Evolutionary conservation across 345 rosid genomes (phyloP), one percentile per base, ranked within the genome.

Genomic region (Citrus sp.): DNA sequence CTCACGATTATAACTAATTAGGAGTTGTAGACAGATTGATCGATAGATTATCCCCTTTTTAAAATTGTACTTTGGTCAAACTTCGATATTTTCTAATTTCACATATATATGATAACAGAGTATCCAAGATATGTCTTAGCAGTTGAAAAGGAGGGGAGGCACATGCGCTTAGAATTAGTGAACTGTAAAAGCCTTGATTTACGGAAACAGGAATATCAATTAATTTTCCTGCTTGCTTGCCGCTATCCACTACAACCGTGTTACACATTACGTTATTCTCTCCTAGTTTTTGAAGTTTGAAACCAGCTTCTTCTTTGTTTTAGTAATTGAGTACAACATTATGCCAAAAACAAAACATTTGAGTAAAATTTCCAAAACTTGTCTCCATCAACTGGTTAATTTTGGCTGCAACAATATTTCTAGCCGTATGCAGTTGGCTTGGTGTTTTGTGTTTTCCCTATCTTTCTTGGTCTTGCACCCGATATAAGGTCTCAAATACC

Each of bases 161-260:
- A 73, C 75, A 67, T 67, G 75, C 37, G 55, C 19, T 49, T 35
- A 10, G 7, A 54, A 46, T 12, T 9, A 10, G 18, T 75, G 77
- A 79, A 82, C 73, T 78, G 71, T 81, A 77, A 79, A 79, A 81
- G 80, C 79, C 78, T 37, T 66, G 73, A 73, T 30, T 21, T 64
- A 51, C 30, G 77, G 55, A 28, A 46, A 63, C 25, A 22, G 49
- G 78, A 79, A 72, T 38, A 51, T 28, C 46, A 5, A 58, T 59
- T 61, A 3, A 46, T 46, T 13, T 46, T 46, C 51, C 51, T 72
- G 35, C 55, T 32, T 60, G 63, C 78, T 63, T 46, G 25, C 71
- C 74, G 77, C 40, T 55, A 70, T 55, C 64, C 58, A 16, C 64
- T 71, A 66, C 40, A 38, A 37, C 84, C 82, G 60, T 34, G 14